phyloP scores from a whole-genome alignment of 495 filamentous ascomycete species.

The Lasiosphaeria miniovina region DNA sequence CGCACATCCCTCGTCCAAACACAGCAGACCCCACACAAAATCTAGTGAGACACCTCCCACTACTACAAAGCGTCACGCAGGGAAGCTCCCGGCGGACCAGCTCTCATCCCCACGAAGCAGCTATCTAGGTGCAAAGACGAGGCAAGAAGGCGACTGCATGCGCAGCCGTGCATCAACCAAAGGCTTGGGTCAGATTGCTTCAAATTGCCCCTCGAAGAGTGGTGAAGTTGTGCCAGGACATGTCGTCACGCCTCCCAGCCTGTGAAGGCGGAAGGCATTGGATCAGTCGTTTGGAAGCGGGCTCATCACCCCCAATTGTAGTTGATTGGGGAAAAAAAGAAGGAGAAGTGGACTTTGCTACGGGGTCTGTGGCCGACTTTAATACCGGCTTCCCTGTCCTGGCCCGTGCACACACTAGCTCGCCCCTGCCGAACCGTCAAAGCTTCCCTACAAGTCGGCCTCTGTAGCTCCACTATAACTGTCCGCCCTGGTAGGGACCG shows the following conservation, averaged over 20 bases:
- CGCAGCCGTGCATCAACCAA: slow-evolving; percentile 33
- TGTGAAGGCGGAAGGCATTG: slow-evolving; percentile 33
- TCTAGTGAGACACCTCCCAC: too few species aligned
- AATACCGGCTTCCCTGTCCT: not conserved
- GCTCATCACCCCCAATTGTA: slow-evolving; percentile 58
- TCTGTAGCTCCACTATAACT: too few species aligned
- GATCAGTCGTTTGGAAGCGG: slow-evolving; percentile 38
- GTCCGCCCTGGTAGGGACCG: too few species aligned
- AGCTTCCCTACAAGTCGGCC: too few species aligned
- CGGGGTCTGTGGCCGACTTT: not conserved
- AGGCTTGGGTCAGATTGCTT: slow-evolving; percentile 53
- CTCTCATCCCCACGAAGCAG: not conserved
- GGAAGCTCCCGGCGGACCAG: too few species aligned
- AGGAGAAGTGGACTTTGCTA: slow-evolving; percentile 15
- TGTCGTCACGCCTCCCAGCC: slow-evolving; percentile 48
- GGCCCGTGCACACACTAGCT: not conserved
- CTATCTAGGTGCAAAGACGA: slow-evolving; percentile 6
- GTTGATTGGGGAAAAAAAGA: slow-evolving; percentile 48
- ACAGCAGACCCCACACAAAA: too few species aligned
- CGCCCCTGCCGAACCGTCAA: too few species aligned
- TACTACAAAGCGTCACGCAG: too few species aligned
- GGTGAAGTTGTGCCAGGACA: slow-evolving; percentile 56
- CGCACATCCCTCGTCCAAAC: too few species aligned
- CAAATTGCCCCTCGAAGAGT: slow-evolving; percentile 55
- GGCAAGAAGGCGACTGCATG: slow-evolving; percentile 13